Conservation (phyloP, 2,329 filamentous ascomycete species). For the Xylaria sp. region DNA sequence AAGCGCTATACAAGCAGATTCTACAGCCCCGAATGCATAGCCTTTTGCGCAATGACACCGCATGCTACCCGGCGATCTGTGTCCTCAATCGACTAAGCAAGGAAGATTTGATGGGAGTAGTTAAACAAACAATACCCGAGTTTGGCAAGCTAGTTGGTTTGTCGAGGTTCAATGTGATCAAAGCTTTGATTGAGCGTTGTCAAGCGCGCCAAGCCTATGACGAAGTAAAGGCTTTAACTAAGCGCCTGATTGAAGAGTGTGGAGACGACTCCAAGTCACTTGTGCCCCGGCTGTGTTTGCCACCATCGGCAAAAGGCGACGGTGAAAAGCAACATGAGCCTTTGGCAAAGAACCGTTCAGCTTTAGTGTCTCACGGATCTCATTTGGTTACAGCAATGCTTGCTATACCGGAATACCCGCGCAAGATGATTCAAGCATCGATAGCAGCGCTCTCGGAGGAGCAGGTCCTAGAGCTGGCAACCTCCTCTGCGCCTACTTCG, state of each 20-base stretch:
- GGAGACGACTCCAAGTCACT: constrained; percentile 60
- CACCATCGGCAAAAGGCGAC: constrained; percentile 51
- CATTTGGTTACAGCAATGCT: constrained; percentile 85
- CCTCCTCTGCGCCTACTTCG: constrained; percentile 61
- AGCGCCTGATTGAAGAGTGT: constrained; percentile 61
- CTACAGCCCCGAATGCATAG: constrained; percentile 83
- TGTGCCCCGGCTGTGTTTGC: constrained; percentile 62
- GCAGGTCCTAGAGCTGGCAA: constrained; percentile 73
- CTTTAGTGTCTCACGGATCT: constrained; percentile 75
- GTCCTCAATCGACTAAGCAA: constrained; percentile 86
- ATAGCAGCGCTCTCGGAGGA: constrained; percentile 68
- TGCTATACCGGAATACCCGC: constrained; percentile 74
- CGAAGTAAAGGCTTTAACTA: constrained; percentile 61
- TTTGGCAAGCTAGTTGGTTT: constrained; percentile 79
- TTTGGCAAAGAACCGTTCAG: constrained; percentile 66
- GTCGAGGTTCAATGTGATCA: constrained; percentile 81
- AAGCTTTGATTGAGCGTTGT: constrained; percentile 85
- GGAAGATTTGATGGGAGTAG: constrained; percentile 81
- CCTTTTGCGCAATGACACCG: constrained; percentile 88
- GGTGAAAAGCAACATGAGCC: constrained; percentile 53
- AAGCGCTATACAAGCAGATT: constrained; percentile 81
- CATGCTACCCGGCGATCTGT: constrained; percentile 85
- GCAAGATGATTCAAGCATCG: constrained; percentile 78
- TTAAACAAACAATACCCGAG: constrained; percentile 77
- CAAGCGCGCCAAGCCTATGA: constrained; percentile 71